Base-by-base conservation (phyloP, 2,329 filamentous ascomycete genomes). In the Talaromyces sp. region DNA sequence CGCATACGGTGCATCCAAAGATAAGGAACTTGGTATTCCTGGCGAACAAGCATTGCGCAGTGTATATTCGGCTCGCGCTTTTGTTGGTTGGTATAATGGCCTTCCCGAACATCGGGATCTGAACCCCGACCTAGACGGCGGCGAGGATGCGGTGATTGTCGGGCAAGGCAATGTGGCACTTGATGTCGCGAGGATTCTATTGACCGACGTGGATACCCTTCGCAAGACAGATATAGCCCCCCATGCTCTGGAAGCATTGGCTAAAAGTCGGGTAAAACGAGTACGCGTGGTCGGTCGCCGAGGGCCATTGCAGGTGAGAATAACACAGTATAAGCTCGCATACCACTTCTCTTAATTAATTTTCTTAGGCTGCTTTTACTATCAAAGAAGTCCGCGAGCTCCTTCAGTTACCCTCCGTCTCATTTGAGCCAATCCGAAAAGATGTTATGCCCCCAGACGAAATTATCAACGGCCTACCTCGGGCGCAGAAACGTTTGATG, bases 31-130 rank as follows among this genome's bases (percentile, higher is more conserved):
- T 0, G 86, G 84, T 0, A 86, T 99, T 32, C 86, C 88, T 0
- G 92, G 93, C 8, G 94, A 99, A 54, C 59, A 67, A 66, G 81
- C 86, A 3, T 71, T 75, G 5, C 75, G 94, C 6, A 78, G 80
- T 22, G 90, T 97, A 16, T 88, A 91, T 69, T 96, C 92, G 7
- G 94, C 94, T 2, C 85, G 94, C 24, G 88, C 91, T 35, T 97
- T 97, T 70, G 94, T 99, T 1, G 94, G 92, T 16, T 99, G 94
- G 94, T 99, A 99, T 73, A 99, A 99, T 71, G 94, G 94, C 2
- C 80, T 96, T 2, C 94, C 94, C 0, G 89, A 95, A 63, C 89
- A 89, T 67, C 82, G 87, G 17, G 73, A 82, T 62, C 76, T 96
- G 7, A 77, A 82, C n/a, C 89, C 91, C 0, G 83, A 91, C 66